Evolutionary conservation across 2,329 filamentous ascomycete species (phyloP).

Genomic region (Scleromitrula shiraiana): DNA sequence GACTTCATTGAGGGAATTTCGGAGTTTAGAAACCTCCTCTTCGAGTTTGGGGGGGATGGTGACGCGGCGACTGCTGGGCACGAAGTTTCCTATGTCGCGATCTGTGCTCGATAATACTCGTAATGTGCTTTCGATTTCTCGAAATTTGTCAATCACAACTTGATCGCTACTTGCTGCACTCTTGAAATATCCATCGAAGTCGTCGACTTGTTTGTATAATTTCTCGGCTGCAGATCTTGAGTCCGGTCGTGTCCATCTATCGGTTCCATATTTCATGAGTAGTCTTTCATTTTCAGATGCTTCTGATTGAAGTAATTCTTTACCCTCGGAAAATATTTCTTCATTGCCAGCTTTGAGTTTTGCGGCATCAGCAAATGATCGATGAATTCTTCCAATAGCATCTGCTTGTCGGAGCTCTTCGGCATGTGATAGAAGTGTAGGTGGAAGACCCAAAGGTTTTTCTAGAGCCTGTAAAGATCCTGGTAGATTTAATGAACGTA

Average conservation of each 20-base stretch:
- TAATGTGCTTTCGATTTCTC: constrained; percentile 66
- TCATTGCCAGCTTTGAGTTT: constrained; percentile 78
- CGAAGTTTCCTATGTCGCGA: constrained; percentile 74
- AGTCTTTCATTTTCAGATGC: constrained; percentile 74
- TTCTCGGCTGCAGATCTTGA: constrained; percentile 57
- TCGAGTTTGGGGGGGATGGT: constrained; percentile 76
- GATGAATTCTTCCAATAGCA: constrained; percentile 66
- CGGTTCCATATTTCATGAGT: constrained; percentile 73
- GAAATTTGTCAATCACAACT: constrained; percentile 63
- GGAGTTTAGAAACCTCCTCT: constrained; percentile 66
- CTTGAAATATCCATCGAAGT: constrained; percentile 83
- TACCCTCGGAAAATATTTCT: constrained; percentile 74
- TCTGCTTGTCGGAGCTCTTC: constrained; percentile 92
- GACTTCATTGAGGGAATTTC: constrained; percentile 78
- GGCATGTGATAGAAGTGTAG: constrained; percentile 77
- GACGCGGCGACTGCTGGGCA: constrained; percentile 74
- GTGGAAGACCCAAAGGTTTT: constrained; percentile 85
- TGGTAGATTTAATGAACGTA: constrained; percentile 79
- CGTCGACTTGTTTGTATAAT: constrained; percentile 35
- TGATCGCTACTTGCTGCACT: constrained; percentile 59
- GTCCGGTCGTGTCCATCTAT: constrained; percentile 67
- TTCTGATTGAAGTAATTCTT: constrained; percentile 69
- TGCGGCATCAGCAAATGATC: constrained; percentile 79
- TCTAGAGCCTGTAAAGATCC: constrained; percentile 91
- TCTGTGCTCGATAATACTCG: constrained; percentile 71